These are phyloP conservation scores for Tripterygium wilfordii DNA, from an alignment of 177 flowering plant species.

Conservation along the genomic window DNA sequence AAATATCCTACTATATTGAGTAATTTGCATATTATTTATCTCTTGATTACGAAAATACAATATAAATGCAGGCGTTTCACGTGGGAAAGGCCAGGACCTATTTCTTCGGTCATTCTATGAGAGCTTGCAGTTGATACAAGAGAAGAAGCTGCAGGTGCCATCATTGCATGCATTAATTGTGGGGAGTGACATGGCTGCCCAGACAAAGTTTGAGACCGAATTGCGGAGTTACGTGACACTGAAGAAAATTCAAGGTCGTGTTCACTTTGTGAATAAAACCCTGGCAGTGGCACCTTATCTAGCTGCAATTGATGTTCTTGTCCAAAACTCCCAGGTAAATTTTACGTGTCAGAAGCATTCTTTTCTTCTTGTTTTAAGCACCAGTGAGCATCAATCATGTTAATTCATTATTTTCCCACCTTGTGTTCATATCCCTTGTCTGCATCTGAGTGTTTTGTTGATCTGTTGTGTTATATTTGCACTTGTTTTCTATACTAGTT, in stretches of 20 bases:
- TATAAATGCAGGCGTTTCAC: slow-evolving; percentile 77
- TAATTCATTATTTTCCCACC: no score
- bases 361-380: neutral
- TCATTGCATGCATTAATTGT: slow-evolving; percentile 82
- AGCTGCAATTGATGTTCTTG: slow-evolving; percentile 92
- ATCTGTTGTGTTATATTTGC: no score
- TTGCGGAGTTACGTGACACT: slow-evolving; percentile 62
- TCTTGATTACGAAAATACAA: no score
- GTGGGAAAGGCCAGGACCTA: slow-evolving; percentile 96
- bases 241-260: slow-evolving; percentile 67
- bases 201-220: slow-evolving; percentile 82
- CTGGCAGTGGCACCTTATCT: slow-evolving; percentile 89
- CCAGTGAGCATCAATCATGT: no score
- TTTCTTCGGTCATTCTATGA: slow-evolving; percentile 79
- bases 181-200: slow-evolving; percentile 91
- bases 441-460: no score
- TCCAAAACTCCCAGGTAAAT: slow-evolving; percentile 93
- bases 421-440: no score
- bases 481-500: no score
- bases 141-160: slow-evolving; percentile 71
- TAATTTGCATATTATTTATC: neutral
- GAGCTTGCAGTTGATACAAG: slow-evolving; percentile 63
- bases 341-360: neutral
- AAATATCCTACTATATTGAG: neutral
- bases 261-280: slow-evolving; percentile 90